Evolutionary conservation across 2,329 filamentous ascomycete species (phyloP), one percentile per base, ranked within the genome.

Genomic region (Fusarium cicatricum): DNA sequence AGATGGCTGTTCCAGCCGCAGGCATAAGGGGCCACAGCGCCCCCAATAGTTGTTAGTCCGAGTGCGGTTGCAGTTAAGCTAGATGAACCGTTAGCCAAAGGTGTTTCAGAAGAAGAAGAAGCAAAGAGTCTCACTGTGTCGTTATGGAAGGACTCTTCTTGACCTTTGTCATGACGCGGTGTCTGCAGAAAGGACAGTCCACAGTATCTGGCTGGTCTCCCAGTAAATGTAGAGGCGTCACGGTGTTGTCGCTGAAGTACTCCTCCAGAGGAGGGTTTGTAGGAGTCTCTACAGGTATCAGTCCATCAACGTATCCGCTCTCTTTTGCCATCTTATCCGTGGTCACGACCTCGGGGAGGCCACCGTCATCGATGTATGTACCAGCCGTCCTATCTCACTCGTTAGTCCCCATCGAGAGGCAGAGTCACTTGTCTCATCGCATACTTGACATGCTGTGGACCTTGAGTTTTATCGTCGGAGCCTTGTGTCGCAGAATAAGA

Each of bases 171-270:
- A 66, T 56, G 7, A 40, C 46, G 2, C 65, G 60, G 6, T 43
- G 54, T 15, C 29, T 44, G 16, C 66, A 69, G 19, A 69, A 69
- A 0, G 66, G 66, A 11, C 66, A 69, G 14, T 69, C 66, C 1
- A 69, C 55, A 16, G 49, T 59, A 5, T 68, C 66, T 4, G 66
- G 46, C 9, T 68, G 52, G 8, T 68, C 65, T 9, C 53, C 55
- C 3, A 69, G 61, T 1, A 68, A 39, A 11, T 60, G 34, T 1
- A 69, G 43, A 0, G 65, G 66, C n/a, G 66, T 69, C 2, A 69
- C 63, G 2, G 61, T 60, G 5, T 31, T 33, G 3, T 51, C 23
- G 1, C 31, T 17, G n/a, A 15, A 17, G 17, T 55, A 49, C 11
- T 4, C 19, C 16, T 34, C 31, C 5, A 23, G 17, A 11, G 26